Evolutionary conservation across 2,329 filamentous ascomycete species (phyloP).

Genomic region (Trichophyton schoenleinii): DNA sequence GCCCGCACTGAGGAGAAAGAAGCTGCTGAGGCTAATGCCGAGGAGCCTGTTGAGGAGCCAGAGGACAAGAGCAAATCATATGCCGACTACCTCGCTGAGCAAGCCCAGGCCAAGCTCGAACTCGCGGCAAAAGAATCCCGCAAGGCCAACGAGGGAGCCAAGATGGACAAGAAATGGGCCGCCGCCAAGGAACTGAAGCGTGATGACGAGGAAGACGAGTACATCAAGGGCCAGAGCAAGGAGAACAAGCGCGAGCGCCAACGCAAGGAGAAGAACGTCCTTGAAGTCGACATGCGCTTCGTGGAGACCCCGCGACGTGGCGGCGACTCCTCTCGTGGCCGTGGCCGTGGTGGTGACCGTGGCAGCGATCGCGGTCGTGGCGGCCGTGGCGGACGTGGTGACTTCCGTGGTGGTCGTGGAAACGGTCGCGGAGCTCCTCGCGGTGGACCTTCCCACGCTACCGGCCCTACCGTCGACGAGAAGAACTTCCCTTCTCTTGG

Average conservation of each 20-base stretch:
- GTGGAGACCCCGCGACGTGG: conserved; percentile 53
- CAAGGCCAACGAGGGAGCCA: conserved; percentile 83
- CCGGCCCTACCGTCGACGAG: conserved; percentile 30
- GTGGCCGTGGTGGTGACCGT: conserved; percentile 41
- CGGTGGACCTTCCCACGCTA: conserved; percentile 22
- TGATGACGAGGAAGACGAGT: conserved; percentile 50
- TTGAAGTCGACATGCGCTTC: conserved; percentile 80
- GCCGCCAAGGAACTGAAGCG: conserved; percentile 56
- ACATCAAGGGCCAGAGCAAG: conserved; percentile 50
- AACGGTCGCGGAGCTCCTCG: conserved; percentile 27
- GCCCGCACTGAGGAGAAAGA: conserved; percentile 76
- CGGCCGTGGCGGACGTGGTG: conserved; percentile 23
- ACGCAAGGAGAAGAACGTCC: conserved; percentile 78
- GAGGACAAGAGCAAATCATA: conserved; percentile 88
- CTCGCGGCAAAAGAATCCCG: conserved; percentile 58
- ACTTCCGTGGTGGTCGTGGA: conserved; percentile 35
- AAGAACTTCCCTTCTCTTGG: conserved; percentile 37
- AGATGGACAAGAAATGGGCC: conserved; percentile 85
- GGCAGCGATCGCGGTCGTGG: conserved; percentile 25
- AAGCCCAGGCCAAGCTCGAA: conserved; percentile 61
- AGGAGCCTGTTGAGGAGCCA: conserved; percentile 41
- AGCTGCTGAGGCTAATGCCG: conserved; percentile 36
- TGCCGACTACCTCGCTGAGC: conserved; percentile 70
- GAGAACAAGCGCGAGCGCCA: conserved; percentile 71
- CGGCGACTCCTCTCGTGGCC: conserved; percentile 34